phyloP scores from a whole-genome alignment of 257 asterid genomes.

The Cynanchum wilfordii region DNA sequence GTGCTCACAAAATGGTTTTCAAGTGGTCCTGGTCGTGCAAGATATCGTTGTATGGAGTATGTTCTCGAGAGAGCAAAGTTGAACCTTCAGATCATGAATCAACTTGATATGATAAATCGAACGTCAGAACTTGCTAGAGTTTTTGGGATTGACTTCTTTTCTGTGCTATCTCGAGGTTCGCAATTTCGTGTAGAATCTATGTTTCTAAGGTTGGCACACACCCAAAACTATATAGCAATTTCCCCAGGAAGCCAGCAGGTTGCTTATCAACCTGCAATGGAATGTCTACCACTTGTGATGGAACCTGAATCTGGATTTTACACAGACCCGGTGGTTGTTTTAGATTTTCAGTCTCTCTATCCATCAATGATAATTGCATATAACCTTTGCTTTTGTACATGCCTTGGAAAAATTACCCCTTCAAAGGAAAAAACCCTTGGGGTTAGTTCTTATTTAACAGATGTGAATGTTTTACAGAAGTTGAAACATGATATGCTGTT shows the following conservation, averaged over 20 bases:
- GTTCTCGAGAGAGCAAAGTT: constrained; percentile 64
- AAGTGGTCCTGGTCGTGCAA: constrained; percentile 81
- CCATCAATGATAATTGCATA: constrained; percentile 96
- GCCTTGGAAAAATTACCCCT: constrained; percentile 74
- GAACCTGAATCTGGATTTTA: constrained; percentile 95
- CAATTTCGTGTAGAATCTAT: constrained; percentile 97
- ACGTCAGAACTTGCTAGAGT: constrained; percentile 99
- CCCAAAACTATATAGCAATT: constrained; percentile 88
- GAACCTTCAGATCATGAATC: constrained; percentile 75
- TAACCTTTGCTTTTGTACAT: constrained; percentile 90
- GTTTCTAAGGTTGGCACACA: constrained; percentile 84
- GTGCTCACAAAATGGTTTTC: constrained; percentile 78
- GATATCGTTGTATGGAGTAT: constrained; percentile 72
- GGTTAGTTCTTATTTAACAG: constrained; percentile 70
- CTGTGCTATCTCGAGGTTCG: constrained; percentile 93
- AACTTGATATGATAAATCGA: constrained; percentile 87
- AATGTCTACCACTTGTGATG: constrained; percentile 95
- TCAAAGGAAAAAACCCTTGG: constrained; percentile 56
- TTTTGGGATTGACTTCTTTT: constrained; percentile 91
- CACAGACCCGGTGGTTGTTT: constrained; percentile 86
- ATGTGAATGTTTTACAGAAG: constrained; percentile 36
- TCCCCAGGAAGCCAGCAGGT: constrained; percentile 95
- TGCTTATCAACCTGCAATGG: constrained; percentile 96
- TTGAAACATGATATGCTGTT: constrained; percentile 57
- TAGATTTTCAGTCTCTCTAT: constrained; percentile 96